A percentile compares a stretch with the other conserved stretches of the same genome.
phyloP scores from a whole-genome alignment of 2,329 filamentous ascomycete genomes.

The Xylariales sp. region DNA sequence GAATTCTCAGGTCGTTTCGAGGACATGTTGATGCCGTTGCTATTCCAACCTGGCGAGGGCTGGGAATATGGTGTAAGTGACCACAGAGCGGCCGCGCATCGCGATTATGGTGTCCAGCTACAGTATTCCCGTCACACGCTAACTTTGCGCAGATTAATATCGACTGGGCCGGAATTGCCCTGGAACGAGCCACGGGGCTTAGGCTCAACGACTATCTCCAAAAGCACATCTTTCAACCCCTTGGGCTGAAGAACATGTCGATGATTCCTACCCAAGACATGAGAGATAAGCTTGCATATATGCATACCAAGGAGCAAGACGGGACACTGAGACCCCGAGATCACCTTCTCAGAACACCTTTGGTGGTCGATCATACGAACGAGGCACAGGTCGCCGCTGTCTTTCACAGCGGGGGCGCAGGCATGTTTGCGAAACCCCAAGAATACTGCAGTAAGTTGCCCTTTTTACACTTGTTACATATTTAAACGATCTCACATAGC shows the following conservation, averaged over 20 bases:
- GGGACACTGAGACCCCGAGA: conserved; percentile 57
- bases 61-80: conserved; percentile 69
- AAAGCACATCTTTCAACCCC: conserved; percentile 59
- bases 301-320: conserved; percentile 64
- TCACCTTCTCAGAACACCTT: conserved; percentile 61
- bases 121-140: background rate
- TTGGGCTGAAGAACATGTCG: conserved; percentile 61
- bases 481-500: background rate
- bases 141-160: conserved; percentile 56
- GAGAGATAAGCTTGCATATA: conserved; percentile 65
- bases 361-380: conserved; percentile 54
- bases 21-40: conserved; percentile 64
- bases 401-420: conserved; percentile 71
- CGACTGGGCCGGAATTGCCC: conserved; percentile 65
- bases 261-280: conserved; percentile 68
- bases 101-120: background rate
- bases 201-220: conserved; percentile 62
- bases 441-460: conserved; percentile 67
- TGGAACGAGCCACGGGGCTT: conserved; percentile 59
- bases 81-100: background rate
- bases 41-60: conserved; percentile 71
- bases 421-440: conserved; percentile 67
- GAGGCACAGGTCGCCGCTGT: conserved; percentile 56
- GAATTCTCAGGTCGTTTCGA: conserved; percentile 67
- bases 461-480: background rate